Conservation (phyloP, 257 asterid genomes). For the Mitragyna speciosa region DNA sequence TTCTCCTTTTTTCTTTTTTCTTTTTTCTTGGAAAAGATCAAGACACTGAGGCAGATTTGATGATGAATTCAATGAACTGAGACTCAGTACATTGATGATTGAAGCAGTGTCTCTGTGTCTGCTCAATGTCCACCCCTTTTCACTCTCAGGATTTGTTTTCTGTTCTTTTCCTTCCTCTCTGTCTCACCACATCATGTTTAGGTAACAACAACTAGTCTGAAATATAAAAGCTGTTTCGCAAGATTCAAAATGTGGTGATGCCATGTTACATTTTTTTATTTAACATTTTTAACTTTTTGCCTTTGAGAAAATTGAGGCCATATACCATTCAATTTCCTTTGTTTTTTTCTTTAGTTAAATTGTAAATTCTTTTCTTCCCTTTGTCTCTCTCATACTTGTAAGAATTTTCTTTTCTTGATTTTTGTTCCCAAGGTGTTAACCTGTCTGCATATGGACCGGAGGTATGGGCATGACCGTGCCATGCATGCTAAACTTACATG, state of each 20-base stretch:
- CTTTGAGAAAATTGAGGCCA: background rate
- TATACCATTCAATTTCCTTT: background rate
- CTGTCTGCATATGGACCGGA: background rate
- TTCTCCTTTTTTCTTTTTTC: background rate
- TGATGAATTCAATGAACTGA: slow-evolving; percentile 28
- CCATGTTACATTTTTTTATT: background rate
- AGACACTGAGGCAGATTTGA: slow-evolving; percentile 6
- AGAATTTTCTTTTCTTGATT: background rate
- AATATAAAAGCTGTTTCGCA: slow-evolving; percentile 12
- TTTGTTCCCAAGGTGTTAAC: background rate
- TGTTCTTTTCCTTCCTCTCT: slow-evolving; percentile 12
- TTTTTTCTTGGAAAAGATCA: slow-evolving; percentile 18
- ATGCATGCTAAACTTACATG: background rate
- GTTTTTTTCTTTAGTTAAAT: no score
- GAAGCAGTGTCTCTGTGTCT: slow-evolving; percentile 9
- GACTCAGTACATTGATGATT: slow-evolving; percentile 5
- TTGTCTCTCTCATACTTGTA: background rate
- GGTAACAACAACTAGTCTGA: slow-evolving; percentile 4
- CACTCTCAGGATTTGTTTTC: background rate
- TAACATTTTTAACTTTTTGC: background rate
- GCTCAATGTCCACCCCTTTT: slow-evolving; percentile 1
- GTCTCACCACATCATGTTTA: slow-evolving; percentile 15
- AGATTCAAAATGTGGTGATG: slow-evolving; percentile 21
- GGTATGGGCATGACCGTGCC: background rate
- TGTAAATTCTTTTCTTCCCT: background rate